These are phyloP conservation scores for Akebia trifoliata DNA, from an alignment of 164 flowering plant species.

Conservation along the genomic window DNA sequence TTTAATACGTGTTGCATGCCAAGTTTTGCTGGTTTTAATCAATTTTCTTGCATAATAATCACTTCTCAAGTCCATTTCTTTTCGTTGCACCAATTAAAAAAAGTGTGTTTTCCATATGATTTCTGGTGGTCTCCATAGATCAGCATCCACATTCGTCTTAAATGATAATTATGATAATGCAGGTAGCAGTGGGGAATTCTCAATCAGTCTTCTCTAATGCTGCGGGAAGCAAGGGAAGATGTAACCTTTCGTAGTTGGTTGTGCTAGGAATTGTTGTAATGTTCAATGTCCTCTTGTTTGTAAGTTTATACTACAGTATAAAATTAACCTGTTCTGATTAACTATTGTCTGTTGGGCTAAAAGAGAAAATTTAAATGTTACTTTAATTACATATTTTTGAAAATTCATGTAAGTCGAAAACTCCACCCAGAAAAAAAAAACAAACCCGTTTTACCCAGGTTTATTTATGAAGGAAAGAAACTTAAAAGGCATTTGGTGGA, in stretches of 20 bases:
- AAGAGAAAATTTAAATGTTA: no score
- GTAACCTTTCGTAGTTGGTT: not conserved
- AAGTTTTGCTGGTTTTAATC: not conserved
- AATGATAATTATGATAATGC: conserved; percentile 2
- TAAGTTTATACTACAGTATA: not conserved
- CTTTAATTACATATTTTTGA: no score
- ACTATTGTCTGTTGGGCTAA: no score
- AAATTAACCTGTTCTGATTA: no score
- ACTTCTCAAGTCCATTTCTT: not conserved
- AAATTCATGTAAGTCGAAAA: no score
- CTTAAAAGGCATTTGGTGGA: no score
- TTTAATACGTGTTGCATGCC: not conserved
- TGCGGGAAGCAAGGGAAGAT: not conserved
- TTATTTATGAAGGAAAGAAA: no score
- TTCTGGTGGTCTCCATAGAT: not conserved
- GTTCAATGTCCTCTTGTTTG: not conserved
- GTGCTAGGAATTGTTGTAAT: not conserved
- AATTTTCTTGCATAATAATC: not conserved
- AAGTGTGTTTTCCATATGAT: not conserved
- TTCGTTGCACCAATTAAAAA: not conserved
- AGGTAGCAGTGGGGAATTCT: conserved; percentile 2
- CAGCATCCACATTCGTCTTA: not conserved
- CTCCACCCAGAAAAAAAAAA: no score
- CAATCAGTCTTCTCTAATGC: not conserved
- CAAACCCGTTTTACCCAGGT: no score